Base-by-base conservation (phyloP, 2,329 filamentous ascomycete genomes). In the Lasiodiplodia citricola region DNA sequence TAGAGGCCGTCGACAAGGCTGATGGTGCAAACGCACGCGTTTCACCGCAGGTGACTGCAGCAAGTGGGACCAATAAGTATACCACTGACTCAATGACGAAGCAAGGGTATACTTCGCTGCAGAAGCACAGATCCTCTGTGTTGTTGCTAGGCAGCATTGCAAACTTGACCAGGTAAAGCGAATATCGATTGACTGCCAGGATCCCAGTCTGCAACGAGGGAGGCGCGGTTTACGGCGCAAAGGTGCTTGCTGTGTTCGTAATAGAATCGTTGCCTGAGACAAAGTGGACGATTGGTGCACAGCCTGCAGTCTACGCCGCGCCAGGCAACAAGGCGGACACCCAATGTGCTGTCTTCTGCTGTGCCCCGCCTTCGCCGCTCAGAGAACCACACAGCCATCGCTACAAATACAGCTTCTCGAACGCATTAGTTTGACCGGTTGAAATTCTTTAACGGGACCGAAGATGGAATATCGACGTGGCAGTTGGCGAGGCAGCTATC, bases 401-500 rank as follows among this genome's bases (percentile, higher is more conserved):
- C 3, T 14, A 47, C 23, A 60, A 28, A 47, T 60, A 58, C n/a
- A n/a, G 16, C 37, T 58, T 14, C 16, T 13, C 54, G 21, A 21
- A 10, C 25, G 2, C 52, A 14, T 31, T 4, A 13, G 5, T 14
- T 50, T 35, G 31, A 35, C 31, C 31, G 8, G 31, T 35, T 35
- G 31, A 35, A 35, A 35, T 35, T 35, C 31, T 35, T 6, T 14
- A 38, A 16, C 18, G 35, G 18, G 4, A 21, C 47, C 10, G 28
- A 64, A 11, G 3, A 57, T 50, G 62, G 51, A 54, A 3, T 51
- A 16, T 68, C 60, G 67, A 55, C 47, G 65, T 50, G 70, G 76
- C 64, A 74, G 72, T 35, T 73, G 75, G 50, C 74, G 65, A 47
- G 70, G 76, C 64, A 73, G 72, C 35, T 72, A 75, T 47, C 74